Percentiles rank a stretch among this genome's conserved stretches.
Evolutionary conservation across 768 basidiomycete species (phyloP).

Genomic region (Rubroboletus pulcherrimus): DNA sequence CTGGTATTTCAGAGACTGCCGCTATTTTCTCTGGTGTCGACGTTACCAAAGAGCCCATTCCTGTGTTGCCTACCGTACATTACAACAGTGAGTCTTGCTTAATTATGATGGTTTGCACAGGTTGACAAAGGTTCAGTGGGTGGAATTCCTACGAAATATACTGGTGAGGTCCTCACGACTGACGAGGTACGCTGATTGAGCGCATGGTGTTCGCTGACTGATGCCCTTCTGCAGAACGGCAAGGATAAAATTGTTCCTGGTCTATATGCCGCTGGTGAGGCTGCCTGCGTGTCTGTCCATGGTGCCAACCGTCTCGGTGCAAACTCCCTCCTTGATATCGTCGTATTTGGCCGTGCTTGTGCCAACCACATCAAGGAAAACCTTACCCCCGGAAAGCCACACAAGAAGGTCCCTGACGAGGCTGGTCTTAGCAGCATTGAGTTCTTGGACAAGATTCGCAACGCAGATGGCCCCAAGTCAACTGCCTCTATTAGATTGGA

Average conservation of each 20-base stretch:
- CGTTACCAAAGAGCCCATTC: conserved; percentile 99
- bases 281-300: conserved; percentile 97
- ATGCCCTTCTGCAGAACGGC: conserved; percentile 49
- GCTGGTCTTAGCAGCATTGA: conserved; percentile 82
- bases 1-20: conserved; percentile 99
- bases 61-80: conserved; percentile 96
- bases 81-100: conserved; percentile 79
- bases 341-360: conserved; percentile 99
- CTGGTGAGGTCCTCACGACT: conserved; percentile 90
- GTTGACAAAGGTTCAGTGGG: conserved; percentile 62
- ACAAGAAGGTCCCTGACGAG: conserved; percentile 83
- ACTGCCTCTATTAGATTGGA: conserved; percentile 90
- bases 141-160: conserved; percentile 98
- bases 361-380: conserved; percentile 96
- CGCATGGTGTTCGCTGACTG: not conserved
- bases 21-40: conserved; percentile 99
- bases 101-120: not conserved
- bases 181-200: conserved; percentile 49
- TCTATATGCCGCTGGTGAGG: conserved; percentile 97
- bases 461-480: conserved; percentile 72
- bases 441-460: conserved; percentile 86
- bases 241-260: conserved; percentile 95
- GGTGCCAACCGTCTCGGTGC: conserved; percentile 99
- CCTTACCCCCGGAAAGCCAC: conserved; percentile 83
- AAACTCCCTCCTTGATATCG: conserved; percentile 97